phyloP scores from a whole-genome alignment of 164 flowering plant species.

The Vitis vinifera region ASM3070453v1 NC_081813.1:1540001-1540500 shows the following conservation, averaged over 20 bases:
- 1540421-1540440: constrained; percentile 19
- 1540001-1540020: constrained; percentile 82
- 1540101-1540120: constrained; percentile 2
- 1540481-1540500: constrained; percentile 19
- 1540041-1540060: constrained; percentile 87
- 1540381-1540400: neutral
- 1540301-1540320: neutral
- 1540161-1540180: constrained; percentile 5
- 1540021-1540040: constrained; percentile 94
- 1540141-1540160: neutral
- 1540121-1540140: neutral
- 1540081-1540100: constrained; percentile 46
- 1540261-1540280: neutral
- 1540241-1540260: neutral
- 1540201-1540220: constrained; percentile 4
- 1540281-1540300: constrained; percentile 3
- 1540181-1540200: neutral
- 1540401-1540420: constrained; percentile 15
- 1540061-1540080: constrained; percentile 87
- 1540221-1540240: neutral
- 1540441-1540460: constrained; percentile 21
- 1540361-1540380: constrained; percentile 2
- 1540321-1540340: neutral
- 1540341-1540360: neutral
- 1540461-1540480: constrained; percentile 26